These are phyloP conservation scores for Aspergillus niger DNA, from an alignment of 2,329 filamentous ascomycete genomes.

Conservation along the genomic window DNA sequence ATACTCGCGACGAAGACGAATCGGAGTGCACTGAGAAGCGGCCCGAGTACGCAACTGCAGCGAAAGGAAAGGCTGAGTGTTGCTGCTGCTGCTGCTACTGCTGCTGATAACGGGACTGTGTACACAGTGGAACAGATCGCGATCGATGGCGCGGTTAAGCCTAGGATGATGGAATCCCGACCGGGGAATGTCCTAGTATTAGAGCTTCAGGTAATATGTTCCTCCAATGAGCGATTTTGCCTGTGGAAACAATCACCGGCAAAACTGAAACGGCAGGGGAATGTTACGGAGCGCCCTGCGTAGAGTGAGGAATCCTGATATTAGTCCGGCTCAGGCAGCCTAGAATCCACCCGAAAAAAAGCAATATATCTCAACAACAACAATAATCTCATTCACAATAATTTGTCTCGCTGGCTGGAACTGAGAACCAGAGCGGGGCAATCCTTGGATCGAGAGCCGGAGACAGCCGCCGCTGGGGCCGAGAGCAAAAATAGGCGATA, in stretches of 20 bases:
- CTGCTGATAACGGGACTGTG: conserved; percentile 1
- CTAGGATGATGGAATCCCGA: not conserved
- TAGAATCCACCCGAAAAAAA: not conserved
- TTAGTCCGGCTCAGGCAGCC: not conserved
- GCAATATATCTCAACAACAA: not conserved
- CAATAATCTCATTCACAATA: not conserved
- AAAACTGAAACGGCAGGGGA: not conserved
- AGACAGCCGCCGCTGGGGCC: conserved; percentile 16
- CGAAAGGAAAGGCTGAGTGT: not conserved
- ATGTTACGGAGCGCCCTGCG: not conserved
- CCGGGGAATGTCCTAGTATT: not conserved
- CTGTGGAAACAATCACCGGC: not conserved
- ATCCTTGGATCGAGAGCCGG: conserved; percentile 13
- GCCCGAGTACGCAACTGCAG: not conserved
- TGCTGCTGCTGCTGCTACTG: not conserved
- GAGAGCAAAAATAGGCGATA: not conserved
- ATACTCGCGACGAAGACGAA: conserved; percentile 3
- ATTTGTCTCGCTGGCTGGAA: not conserved
- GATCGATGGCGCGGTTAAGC: conserved; percentile 5
- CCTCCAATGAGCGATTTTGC: not conserved
- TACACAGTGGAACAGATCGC: not conserved
- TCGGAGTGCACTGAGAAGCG: conserved; percentile 1
- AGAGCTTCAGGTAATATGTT: not conserved
- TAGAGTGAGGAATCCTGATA: not conserved
- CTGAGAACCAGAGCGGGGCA: conserved; percentile 16